Evolutionary conservation across 768 basidiomycete genomes (phyloP).

Genomic region (Rhizopogon sp.): DNA sequence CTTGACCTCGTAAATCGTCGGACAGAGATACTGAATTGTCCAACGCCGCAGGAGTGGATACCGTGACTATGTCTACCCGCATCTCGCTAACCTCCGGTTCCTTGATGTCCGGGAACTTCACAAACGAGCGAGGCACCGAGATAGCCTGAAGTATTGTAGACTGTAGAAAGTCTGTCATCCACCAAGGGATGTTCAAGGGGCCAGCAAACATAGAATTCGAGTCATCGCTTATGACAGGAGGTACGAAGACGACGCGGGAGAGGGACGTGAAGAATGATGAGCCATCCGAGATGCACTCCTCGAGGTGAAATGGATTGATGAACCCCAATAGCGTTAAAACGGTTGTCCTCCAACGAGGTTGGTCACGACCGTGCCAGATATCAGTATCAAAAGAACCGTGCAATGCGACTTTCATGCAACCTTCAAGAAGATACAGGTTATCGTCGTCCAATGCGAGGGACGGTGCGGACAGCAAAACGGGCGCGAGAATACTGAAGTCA

Average conservation of each 20-base stretch:
- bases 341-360: too few species aligned
- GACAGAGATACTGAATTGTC: neutral
- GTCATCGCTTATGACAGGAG: neutral
- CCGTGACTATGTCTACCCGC: neutral
- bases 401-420: constrained; percentile 16
- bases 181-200: neutral
- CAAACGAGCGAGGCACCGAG: neutral
- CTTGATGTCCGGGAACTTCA: too few species aligned
- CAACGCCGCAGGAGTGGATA: neutral
- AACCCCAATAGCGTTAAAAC: too few species aligned
- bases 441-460: constrained; percentile 27
- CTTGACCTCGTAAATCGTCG: too few species aligned
- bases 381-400: too few species aligned
- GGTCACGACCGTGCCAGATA: too few species aligned
- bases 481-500: constrained; percentile 12
- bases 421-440: constrained; percentile 30
- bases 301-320: constrained; percentile 24
- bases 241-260: constrained; percentile 31
- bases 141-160: constrained; percentile 22
- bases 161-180: constrained; percentile 22
- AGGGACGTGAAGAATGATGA: constrained; percentile 28
- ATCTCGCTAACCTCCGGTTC: neutral
- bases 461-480: constrained; percentile 2
- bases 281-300: constrained; percentile 27
- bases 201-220: constrained; percentile 1